Percentiles rank a stretch among this genome's conserved stretches.
Conservation (phyloP, 768 basidiomycete species). For the Lactarius akahatsu region DNA sequence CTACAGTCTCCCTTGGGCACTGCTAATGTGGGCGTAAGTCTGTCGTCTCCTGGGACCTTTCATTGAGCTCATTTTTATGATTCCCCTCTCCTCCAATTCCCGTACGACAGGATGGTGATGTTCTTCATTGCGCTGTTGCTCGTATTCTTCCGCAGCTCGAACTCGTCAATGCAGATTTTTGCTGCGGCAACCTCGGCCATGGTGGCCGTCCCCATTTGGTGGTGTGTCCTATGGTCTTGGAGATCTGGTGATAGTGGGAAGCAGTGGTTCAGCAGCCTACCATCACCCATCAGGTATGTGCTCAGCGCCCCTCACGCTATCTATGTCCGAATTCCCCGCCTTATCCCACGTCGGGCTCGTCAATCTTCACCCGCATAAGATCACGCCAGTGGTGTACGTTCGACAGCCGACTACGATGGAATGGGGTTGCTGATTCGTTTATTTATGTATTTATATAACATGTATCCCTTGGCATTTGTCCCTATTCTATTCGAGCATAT, state of each 20-base stretch:
- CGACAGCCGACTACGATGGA: background rate
- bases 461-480: background rate
- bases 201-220: background rate
- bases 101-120: conserved; percentile 12
- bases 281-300: background rate
- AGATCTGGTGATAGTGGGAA: background rate
- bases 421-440: background rate
- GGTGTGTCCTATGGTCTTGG: conserved; percentile 4
- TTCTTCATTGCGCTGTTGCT: conserved; percentile 13
- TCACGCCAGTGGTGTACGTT: background rate
- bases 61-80: background rate
- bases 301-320: background rate
- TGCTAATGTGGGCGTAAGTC: conserved; percentile 60
- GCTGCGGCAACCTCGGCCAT: background rate
- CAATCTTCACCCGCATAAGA: background rate
- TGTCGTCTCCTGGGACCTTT: background rate
- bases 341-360: background rate
- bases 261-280: background rate
- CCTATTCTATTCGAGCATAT: too few species aligned
- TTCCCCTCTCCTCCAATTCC: background rate
- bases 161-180: conserved; percentile 6
- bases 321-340: background rate
- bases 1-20: conserved; percentile 53
- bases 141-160: conserved; percentile 7
- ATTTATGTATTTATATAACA: background rate